A percentile compares a stretch with the other conserved stretches of the same genome.
Evolutionary conservation across 116 monocot genomes (phyloP).

Genomic region (Trichopus zeylanicus): DNA sequence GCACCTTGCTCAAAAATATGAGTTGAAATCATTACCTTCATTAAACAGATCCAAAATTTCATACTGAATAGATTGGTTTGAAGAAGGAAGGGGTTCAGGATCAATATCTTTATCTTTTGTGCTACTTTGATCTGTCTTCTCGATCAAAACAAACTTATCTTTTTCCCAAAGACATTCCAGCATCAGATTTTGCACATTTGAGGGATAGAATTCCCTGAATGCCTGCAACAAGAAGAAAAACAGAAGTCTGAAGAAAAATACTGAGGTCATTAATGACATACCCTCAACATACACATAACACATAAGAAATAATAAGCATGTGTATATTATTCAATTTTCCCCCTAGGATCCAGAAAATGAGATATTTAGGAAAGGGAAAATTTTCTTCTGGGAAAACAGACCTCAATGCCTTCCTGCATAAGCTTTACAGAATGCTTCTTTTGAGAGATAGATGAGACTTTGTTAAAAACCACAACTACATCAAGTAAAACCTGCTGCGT

Average conservation of each 20-base stretch:
- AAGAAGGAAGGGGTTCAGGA: slow-evolving; percentile 13
- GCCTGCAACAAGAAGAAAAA: slow-evolving; percentile 28
- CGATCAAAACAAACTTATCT: slow-evolving; percentile 84
- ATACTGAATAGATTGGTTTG: slow-evolving; percentile 40
- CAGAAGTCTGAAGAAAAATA: neutral
- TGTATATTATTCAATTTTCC: no score
- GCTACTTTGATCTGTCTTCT: slow-evolving; percentile 21
- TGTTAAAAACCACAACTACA: slow-evolving; percentile 63
- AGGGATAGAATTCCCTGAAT: slow-evolving; percentile 69
- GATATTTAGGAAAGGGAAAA: no score
- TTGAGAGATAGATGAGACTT: slow-evolving; percentile 43
- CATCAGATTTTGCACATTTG: slow-evolving; percentile 20
- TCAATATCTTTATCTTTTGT: slow-evolving; percentile 9
- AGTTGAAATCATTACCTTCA: slow-evolving; percentile 52
- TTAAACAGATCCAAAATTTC: slow-evolving; percentile 37
- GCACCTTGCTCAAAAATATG: no score
- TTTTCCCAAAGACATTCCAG: slow-evolving; percentile 68
- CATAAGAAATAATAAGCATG: neutral
- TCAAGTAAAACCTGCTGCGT: slow-evolving; percentile 61
- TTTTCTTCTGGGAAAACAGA: no score
- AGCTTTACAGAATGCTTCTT: slow-evolving; percentile 62
- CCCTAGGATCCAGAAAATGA: no score
- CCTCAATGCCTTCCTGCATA: slow-evolving; percentile 50
- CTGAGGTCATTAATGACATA: neutral
- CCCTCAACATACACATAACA: neutral